These are phyloP conservation scores for Ziziphus jujuba DNA, from an alignment of 306 rosid genomes.

Conservation along the genomic window DNA sequence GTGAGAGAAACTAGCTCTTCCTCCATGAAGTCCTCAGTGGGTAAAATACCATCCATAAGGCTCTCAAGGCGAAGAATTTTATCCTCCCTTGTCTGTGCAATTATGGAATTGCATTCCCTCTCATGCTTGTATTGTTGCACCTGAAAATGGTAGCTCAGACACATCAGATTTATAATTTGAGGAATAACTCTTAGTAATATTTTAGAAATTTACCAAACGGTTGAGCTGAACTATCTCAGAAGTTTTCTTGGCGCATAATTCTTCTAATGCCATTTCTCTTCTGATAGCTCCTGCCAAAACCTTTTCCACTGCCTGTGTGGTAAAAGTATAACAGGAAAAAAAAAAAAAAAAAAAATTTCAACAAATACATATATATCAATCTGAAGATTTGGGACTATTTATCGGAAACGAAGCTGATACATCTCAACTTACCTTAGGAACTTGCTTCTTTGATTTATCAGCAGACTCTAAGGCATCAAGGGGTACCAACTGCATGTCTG, in stretches of 20 bases:
- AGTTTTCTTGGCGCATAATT: conserved; percentile 77
- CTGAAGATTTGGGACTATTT: conserved; percentile 14
- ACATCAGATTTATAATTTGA: conserved; percentile 30
- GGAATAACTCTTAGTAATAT: conserved; percentile 18
- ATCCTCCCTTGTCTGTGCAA: conserved; percentile 91
- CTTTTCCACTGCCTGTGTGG: conserved; percentile 74
- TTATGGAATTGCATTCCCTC: conserved; percentile 82
- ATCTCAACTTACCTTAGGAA: conserved; percentile 70
- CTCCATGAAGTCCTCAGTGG: conserved; percentile 83
- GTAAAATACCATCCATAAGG: conserved; percentile 92
- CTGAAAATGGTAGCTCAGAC: conserved; percentile 47
- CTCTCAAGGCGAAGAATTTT: conserved; percentile 89
- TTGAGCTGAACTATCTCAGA: conserved; percentile 82
- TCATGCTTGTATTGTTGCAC: conserved; percentile 91
- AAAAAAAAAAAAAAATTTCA: neutral
- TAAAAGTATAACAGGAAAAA: conserved; percentile 1
- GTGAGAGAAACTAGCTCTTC: conserved; percentile 70
- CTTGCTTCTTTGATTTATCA: conserved; percentile 68
- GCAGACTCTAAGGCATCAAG: conserved; percentile 59
- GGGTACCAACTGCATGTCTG: conserved; percentile 71
- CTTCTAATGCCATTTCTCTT: conserved; percentile 98
- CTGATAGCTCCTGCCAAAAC: conserved; percentile 94
- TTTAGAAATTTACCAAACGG: conserved; percentile 69
- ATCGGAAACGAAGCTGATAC: conserved; percentile 28
- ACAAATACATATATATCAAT: neutral